These are phyloP conservation scores for Cyberlindnera mississippiensis DNA, from an alignment of 805 yeast species.

Conservation along the genomic window DNA sequence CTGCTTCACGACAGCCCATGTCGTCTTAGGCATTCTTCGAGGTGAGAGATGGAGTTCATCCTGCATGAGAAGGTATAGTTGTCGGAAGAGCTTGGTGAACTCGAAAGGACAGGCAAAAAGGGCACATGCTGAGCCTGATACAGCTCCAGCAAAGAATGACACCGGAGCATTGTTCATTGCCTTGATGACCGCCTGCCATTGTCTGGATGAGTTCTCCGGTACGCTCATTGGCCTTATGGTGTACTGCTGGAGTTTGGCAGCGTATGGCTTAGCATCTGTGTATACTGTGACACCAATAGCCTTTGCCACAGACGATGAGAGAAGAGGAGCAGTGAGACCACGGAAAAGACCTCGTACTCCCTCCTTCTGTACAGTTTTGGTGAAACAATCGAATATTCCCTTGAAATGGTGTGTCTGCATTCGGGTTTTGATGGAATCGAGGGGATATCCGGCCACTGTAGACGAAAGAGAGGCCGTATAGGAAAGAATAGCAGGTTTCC, in stretches of 20 bases:
- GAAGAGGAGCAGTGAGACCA: constrained; percentile 71
- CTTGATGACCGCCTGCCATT: constrained; percentile 8
- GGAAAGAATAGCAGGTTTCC: constrained; percentile 56
- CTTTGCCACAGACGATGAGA: constrained; percentile 61
- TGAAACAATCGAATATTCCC: constrained; percentile 54
- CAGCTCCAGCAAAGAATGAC: constrained; percentile 52
- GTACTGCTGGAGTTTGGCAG: constrained; percentile 21
- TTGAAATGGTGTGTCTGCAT: constrained; percentile 74
- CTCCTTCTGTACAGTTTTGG: constrained; percentile 50
- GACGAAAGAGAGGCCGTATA: constrained; percentile 60
- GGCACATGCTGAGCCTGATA: constrained; percentile 64
- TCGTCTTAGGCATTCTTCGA: constrained; percentile 31
- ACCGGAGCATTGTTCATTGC: constrained; percentile 41
- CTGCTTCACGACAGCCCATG: constrained; percentile 45
- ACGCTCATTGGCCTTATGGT: constrained; percentile 18
- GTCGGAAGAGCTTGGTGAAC: constrained; percentile 77
- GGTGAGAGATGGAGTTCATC: constrained; percentile 29
- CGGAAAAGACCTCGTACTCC: constrained; percentile 71
- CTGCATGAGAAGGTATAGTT: constrained; percentile 47
- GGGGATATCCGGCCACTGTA: constrained; percentile 74
- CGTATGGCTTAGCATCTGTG: constrained; percentile 47
- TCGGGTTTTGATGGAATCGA: constrained; percentile 83
- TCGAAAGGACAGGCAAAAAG: constrained; percentile 80
- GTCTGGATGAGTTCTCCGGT: constrained; percentile 10
- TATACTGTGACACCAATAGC: constrained; percentile 65